Evolutionary conservation across 805 yeast species (phyloP), one percentile per base, ranked within the genome.

Genomic region (Torulaspora microellipsoides): DNA sequence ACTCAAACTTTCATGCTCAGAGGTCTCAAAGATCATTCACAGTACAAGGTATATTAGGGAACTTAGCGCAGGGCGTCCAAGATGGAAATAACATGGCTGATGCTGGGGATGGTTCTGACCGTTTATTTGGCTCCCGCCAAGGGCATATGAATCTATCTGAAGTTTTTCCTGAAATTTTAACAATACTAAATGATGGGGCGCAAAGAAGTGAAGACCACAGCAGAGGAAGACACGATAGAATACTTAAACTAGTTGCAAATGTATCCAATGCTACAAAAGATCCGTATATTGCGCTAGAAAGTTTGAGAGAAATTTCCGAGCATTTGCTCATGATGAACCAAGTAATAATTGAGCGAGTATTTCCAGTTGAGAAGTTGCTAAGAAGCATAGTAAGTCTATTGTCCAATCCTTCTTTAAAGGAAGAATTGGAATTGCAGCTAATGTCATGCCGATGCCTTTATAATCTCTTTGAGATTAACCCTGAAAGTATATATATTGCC

Each of bases 401-500:
- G 58, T 69, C 70, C 12, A 80, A 78, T 47, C 82, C 86, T 0
- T 34, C 54, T 5, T 72, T 80, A 38, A 74, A 71, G 25, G 85
- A 78, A 15, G 83, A 84, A 49, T 66, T 86, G 38, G 96, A 91
- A 57, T 59, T 90, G n/a, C 91, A 85, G 56, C 65, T 91, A 34
- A 82, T 85, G 31, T 83, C 95, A 0, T 85, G 95, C 55, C 75
- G 96, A 38, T 85, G 95, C 57, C 67, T 90, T 13, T 84, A 85
- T 60, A 90, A 88, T 59, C 66, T 90, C 35, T 66, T 88, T 42
- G 96, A 88, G 58, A 83, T 84, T 9, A 75, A 82, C 51, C 78
- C 79, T 12, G 83, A 83, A 36, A 77, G 80, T 35, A 75, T 81
- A 6, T 73, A 75, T 40, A 76, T 73, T 29, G 81, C 87, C 3